Evolutionary conservation across 2,329 filamentous ascomycete genomes (phyloP), one percentile per base, ranked within the genome.

Genomic region (Geosmithia morbida): DNA sequence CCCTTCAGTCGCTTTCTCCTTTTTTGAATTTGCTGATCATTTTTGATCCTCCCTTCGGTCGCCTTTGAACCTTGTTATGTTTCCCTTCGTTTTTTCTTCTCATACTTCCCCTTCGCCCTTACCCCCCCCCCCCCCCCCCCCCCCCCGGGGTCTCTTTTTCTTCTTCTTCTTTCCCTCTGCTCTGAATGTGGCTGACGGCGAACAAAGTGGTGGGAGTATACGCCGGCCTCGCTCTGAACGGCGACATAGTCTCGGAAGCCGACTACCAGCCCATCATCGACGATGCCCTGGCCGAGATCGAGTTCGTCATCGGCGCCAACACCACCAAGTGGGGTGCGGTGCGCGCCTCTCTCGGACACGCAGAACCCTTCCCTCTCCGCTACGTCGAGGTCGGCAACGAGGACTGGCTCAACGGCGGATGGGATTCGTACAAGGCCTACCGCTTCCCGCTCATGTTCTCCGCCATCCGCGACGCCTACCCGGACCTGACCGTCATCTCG

Each of bases 321-420:
- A 62, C 67, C 43, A 75, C 75, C 1, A 68, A 67, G 20, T 81
- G 74, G 66, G 79, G 80, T 14, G 66, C 70, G 3, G 60, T 70
- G 7, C 75, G 80, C 17, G 77, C 77, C 7, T 61, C 70, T 42
- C 66, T 80, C 2, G 81, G 81, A 3, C 74, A 82, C 53, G 70
- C 76, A 0, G 67, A 77, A 49, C 80, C 81, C 0, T 84, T 77
- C 63, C 64, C 58, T 29, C 66, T 85, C 45, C 65, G 71, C 11
- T 80, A 74, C 53, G 75, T 84, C 48, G 81, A 84, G 60, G 63
- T 84, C 42, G 81, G 81, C 49, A 84, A 85, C 57, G 81, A 85
- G 57, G 81, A 85, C 54, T 75, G 74, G 66, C 69, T 82, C 3
- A 70, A 67, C 22, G 68, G 68, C 3, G 67, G 72, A 4, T 71